phyloP scores from a whole-genome alignment of 1,139 yeast species.

The Lodderomyces oxycetoniae region DNA sequence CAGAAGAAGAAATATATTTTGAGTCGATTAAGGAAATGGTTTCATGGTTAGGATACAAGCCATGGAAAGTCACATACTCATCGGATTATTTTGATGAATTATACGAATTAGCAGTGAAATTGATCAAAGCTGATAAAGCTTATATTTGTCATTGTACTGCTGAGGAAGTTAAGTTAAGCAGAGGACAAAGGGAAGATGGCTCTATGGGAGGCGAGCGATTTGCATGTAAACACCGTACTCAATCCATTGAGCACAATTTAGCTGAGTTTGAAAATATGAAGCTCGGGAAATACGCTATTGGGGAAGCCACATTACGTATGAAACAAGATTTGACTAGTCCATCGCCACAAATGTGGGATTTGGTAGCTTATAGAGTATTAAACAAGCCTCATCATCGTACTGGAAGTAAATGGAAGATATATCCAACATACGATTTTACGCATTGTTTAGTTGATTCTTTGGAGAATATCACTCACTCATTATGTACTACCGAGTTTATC shows the following conservation, averaged over 20 bases:
- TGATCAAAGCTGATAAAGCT: slow-evolving; percentile 66
- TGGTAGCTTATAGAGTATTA: slow-evolving; percentile 95
- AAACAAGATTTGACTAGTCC: slow-evolving; percentile 90
- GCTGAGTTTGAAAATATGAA: slow-evolving; percentile 84
- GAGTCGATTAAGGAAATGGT: slow-evolving; percentile 80
- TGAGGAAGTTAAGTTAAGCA: slow-evolving; percentile 81
- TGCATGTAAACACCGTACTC: slow-evolving; percentile 72
- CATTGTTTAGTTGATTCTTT: slow-evolving; percentile 98
- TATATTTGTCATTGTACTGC: slow-evolving; percentile 93
- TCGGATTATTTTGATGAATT: slow-evolving; percentile 90
- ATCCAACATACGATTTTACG: slow-evolving; percentile 97
- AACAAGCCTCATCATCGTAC: slow-evolving; percentile 94
- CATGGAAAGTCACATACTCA: slow-evolving; percentile 92
- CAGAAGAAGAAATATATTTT: slow-evolving; percentile 91
- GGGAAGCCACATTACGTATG: slow-evolving; percentile 95
- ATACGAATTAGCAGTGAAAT: slow-evolving; percentile 79
- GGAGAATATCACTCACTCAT: slow-evolving; percentile 91
- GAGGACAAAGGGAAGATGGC: slow-evolving; percentile 91
- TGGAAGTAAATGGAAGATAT: slow-evolving; percentile 94
- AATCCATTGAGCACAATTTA: slow-evolving; percentile 69
- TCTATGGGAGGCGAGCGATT: slow-evolving; percentile 87
- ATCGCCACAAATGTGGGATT: slow-evolving; percentile 99
- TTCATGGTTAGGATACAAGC: slow-evolving; percentile 88
- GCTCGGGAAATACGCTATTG: slow-evolving; percentile 81
- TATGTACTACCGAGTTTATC: slow-evolving; percentile 93